These are phyloP conservation scores for Aphelidium insulamus DNA, from an alignment of 371 early-diverging fungal genomes.

Conservation along the genomic window DNA sequence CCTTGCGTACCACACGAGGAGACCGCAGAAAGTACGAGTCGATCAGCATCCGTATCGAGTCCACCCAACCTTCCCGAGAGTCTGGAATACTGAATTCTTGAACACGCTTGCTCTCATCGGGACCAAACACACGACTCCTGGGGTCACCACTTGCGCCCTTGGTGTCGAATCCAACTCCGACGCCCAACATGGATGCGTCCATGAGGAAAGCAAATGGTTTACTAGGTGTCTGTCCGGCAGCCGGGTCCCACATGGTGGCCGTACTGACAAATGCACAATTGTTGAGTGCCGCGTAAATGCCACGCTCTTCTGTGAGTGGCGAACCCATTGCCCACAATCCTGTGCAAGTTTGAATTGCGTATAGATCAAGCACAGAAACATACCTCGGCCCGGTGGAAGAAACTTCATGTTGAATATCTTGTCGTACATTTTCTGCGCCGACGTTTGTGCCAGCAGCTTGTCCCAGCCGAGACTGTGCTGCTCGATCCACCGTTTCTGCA, in stretches of 20 bases:
- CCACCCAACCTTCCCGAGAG: conserved; percentile 19
- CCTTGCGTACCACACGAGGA: too few species aligned
- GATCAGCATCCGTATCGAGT: conserved; percentile 9
- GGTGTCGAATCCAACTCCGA: conserved; percentile 19
- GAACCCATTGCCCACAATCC: conserved; percentile 18
- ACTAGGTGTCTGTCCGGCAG: conserved; percentile 1
- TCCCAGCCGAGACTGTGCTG: conserved; percentile 11
- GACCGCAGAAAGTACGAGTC: conserved; percentile 14
- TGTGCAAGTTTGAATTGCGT: neutral
- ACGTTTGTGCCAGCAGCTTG: conserved; percentile 6
- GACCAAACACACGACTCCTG: neutral
- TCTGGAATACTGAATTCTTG: conserved; percentile 7
- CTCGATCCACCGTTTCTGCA: conserved; percentile 11
- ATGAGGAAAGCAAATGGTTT: conserved; percentile 13
- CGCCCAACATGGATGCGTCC: conserved; percentile 16
- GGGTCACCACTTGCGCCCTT: conserved; percentile 7
- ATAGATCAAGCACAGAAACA: neutral
- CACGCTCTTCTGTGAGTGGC: conserved; percentile 13
- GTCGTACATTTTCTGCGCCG: conserved; percentile 15
- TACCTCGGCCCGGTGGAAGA: conserved; percentile 16
- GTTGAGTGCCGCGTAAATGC: conserved; percentile 12
- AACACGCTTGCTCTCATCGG: neutral
- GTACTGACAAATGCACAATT: conserved; percentile 16
- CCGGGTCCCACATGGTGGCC: conserved; percentile 9
- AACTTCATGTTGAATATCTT: conserved; percentile 17